These are phyloP conservation scores for Trichoderma harzianum DNA, from an alignment of 2,329 filamentous ascomycete species.

Conservation along the genomic window DNA sequence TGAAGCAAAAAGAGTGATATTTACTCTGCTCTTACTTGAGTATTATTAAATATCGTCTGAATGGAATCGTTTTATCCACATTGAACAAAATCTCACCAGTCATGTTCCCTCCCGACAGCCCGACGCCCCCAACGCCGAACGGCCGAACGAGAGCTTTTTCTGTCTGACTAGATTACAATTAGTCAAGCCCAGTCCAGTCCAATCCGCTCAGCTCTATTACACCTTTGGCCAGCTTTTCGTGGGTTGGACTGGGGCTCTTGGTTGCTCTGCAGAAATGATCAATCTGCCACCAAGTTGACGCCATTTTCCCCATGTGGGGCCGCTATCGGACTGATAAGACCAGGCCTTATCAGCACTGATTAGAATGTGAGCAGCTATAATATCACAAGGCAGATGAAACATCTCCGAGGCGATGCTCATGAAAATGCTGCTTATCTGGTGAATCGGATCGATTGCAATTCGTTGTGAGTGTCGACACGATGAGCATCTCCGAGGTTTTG, in stretches of 20 bases:
- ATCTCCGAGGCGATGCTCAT: background rate
- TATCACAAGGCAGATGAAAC: background rate
- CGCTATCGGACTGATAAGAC: slow-evolving; percentile 5
- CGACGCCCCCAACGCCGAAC: slow-evolving; percentile 55
- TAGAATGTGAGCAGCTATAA: background rate
- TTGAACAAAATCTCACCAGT: background rate
- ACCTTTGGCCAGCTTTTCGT: background rate
- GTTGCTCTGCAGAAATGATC: background rate
- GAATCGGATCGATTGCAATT: background rate
- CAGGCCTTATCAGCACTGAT: background rate
- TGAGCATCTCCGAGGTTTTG: background rate
- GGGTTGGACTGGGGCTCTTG: background rate
- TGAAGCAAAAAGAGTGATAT: background rate
- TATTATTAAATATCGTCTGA: background rate
- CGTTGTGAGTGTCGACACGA: background rate
- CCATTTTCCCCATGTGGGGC: slow-evolving; percentile 12
- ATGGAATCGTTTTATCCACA: background rate
- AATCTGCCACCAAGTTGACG: slow-evolving; percentile 18
- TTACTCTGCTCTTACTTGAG: background rate
- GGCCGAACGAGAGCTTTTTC: slow-evolving; percentile 31
- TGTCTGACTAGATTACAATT: background rate
- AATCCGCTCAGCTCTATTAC: background rate
- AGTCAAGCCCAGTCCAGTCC: background rate
- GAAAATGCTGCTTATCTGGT: background rate
- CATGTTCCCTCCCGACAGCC: slow-evolving; percentile 17